Evolutionary conservation across 495 filamentous ascomycete species (phyloP), one percentile per base, ranked within the genome.

Genomic region (Glarea lozoyensis): DNA sequence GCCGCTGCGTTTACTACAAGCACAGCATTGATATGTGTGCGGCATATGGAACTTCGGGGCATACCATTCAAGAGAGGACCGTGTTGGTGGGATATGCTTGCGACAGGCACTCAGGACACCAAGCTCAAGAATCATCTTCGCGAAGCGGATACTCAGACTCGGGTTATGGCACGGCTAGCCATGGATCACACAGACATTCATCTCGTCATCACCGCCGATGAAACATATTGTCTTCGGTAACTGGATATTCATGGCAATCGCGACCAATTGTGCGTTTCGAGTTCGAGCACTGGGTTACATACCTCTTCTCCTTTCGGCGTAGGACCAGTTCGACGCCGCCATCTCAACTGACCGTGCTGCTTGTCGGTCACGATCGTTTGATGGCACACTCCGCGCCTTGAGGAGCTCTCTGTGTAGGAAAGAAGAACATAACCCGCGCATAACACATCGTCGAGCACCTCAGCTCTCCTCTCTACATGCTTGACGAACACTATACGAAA

Each of bases 1-100:
- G 86, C 73, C 68, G 76, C 43, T 92, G 86, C 59, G 63, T 87
- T 54, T 92, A 92, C 67, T 84, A 85, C 66, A 68, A 76, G 42
- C 86, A 92, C 61, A 73, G 74, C 17, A 69, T 86, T 47, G 83
- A 89, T 48, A 81, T 81, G 47, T 92, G 86, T 58, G 59, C 72
- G 16, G 69, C 77, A 33, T 81, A 80, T 54, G 79, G 80, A 35
- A 83, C 81, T 42, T 72, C 75, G 40, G 82, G 84, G 24, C 87
- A 94, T 54, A 40, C 52, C 6, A 64, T 88, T 45, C 76, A 86
- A 45, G 84, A 86, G 58, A 81, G 78, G 53, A 78, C 74, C 6
- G 76, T 94, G 23, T 64, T 87, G 4, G 87, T 93, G 21, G 87
- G 87, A 33, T 89, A 90, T 56, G 73, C 77, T 19, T 94, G 87